A percentile compares a stretch with the other conserved stretches of the same genome.
Evolutionary conservation across 768 basidiomycete genomes (phyloP).

Genomic region (Cyclocybe aegerita): DNA sequence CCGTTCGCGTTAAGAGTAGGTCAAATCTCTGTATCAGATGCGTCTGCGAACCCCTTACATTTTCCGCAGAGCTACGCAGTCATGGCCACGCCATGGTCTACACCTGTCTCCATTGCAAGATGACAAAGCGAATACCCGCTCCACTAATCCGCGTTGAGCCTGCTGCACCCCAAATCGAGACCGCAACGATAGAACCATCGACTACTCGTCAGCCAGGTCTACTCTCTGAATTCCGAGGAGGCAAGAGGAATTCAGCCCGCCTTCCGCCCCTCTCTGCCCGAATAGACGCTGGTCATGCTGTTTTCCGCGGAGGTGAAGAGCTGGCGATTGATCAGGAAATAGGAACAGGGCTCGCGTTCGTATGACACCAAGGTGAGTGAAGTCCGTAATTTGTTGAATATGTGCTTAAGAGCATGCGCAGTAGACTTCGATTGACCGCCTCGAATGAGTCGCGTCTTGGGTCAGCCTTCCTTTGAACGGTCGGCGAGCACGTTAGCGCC

Average conservation of each 20-base stretch:
- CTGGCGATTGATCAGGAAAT: constrained; percentile 25
- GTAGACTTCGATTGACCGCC: too few relatives aligned
- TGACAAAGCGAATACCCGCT: constrained; percentile 65
- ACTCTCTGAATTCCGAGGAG: not conserved
- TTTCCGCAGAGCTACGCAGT: constrained; percentile 27
- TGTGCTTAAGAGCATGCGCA: too few relatives aligned
- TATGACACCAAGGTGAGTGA: not conserved
- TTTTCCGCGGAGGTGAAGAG: constrained; percentile 63
- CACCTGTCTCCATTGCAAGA: constrained; percentile 58
- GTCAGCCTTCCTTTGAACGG: too few relatives aligned
- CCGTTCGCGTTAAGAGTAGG: constrained; percentile 66
- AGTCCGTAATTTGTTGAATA: too few relatives aligned
- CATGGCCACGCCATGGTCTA: constrained; percentile 60
- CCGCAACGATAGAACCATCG: not conserved
- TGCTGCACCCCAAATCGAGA: not conserved
- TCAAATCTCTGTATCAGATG: not conserved
- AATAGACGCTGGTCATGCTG: constrained; percentile 60
- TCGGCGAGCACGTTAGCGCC: too few relatives aligned
- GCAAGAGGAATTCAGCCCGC: constrained; percentile 30
- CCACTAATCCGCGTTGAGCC: constrained; percentile 29
- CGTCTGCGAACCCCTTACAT: not conserved
- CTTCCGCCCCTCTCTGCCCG: constrained; percentile 58
- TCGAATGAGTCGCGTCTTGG: too few relatives aligned
- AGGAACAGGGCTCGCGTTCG: constrained; percentile 15
- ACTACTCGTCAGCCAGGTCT: not conserved